phyloP scores from a whole-genome alignment of 1,139 yeast species.

The Entelexis sorbosivorans region DNA sequence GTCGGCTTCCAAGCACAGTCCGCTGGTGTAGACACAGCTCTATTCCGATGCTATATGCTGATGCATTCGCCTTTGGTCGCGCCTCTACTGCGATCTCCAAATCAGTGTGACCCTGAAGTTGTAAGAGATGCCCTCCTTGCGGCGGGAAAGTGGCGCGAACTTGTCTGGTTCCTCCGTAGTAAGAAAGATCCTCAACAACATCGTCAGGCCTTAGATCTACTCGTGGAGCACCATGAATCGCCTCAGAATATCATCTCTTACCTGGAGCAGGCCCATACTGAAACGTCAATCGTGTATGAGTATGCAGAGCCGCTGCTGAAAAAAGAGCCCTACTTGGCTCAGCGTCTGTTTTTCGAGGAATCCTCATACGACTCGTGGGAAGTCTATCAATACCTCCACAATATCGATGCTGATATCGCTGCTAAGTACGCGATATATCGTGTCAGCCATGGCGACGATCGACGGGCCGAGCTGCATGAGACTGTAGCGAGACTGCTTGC shows the following conservation, averaged over 20 bases:
- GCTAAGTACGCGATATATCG: conserved; percentile 10
- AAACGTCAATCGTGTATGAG: conserved; percentile 45
- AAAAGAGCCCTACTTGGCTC: conserved; percentile 35
- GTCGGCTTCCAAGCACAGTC: conserved; percentile 16
- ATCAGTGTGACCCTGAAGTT: conserved; percentile 55
- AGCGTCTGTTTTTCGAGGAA: conserved; percentile 56
- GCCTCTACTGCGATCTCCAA: conserved; percentile 66
- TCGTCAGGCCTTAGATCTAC: conserved; percentile 53
- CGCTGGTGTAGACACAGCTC: conserved; percentile 57
- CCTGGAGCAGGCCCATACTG: conserved; percentile 26
- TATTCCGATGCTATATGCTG: conserved; percentile 62
- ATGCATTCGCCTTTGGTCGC: conserved; percentile 66
- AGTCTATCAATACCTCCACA: conserved; percentile 38
- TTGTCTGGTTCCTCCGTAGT: conserved; percentile 68
- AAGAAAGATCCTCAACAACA: conserved; percentile 40
- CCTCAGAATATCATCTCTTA: conserved; percentile 31
- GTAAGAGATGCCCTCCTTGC: conserved; percentile 50
- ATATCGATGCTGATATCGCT: conserved; percentile 2
- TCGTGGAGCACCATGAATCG: conserved; percentile 57
- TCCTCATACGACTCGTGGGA: conserved; percentile 35
- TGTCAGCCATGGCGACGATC: conserved; percentile 37
- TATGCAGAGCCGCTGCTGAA: conserved; percentile 48
- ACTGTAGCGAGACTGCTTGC: conserved; percentile 50
- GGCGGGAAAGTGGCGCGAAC: conserved; percentile 48
- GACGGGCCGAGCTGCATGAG: conserved; percentile 40